phyloP scores from a whole-genome alignment of 371 early-diverging fungal genomes.

The Actinomortierella wolfii region DNA sequence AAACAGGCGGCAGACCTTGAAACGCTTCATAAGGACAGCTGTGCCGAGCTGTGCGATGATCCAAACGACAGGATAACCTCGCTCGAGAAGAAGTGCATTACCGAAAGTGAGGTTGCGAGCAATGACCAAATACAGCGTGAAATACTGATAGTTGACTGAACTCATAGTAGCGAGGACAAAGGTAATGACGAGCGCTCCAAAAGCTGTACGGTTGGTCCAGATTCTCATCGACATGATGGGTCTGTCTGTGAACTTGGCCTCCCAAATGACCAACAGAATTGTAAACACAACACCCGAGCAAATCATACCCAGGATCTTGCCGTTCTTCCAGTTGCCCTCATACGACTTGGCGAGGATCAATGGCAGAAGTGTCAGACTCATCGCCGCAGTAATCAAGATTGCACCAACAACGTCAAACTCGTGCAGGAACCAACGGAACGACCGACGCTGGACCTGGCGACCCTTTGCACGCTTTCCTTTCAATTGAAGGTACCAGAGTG shows the following conservation, averaged over 20 bases:
- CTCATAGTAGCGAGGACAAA: constrained; percentile 37
- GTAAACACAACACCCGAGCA: constrained; percentile 24
- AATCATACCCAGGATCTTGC: constrained; percentile 20
- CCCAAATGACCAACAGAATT: constrained; percentile 42
- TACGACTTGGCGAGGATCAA: constrained; percentile 39
- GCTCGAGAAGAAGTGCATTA: constrained; percentile 36
- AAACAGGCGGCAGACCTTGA: constrained; percentile 42
- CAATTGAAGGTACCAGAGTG: constrained; percentile 25
- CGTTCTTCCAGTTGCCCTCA: constrained; percentile 45
- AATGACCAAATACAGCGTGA: constrained; percentile 47
- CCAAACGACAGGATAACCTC: constrained; percentile 37
- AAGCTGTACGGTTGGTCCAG: constrained; percentile 48
- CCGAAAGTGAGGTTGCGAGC: constrained; percentile 31
- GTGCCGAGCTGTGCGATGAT: constrained; percentile 23
- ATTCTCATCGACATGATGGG: constrained; percentile 46
- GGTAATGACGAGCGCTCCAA: constrained; percentile 41
- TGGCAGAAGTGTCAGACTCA: constrained; percentile 42
- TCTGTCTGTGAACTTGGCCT: constrained; percentile 41
- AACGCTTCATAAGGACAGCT: constrained; percentile 38
- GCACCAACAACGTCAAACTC: constrained; percentile 46
- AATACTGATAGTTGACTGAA: constrained; percentile 43
- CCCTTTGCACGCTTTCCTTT: constrained; percentile 14
- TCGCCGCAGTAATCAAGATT: constrained; percentile 31
- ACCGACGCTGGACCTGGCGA: constrained; percentile 2
- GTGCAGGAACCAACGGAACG: constrained; percentile 15